Conservation (phyloP, 805 yeast genomes). For the Yarrowia sp. region DNA sequence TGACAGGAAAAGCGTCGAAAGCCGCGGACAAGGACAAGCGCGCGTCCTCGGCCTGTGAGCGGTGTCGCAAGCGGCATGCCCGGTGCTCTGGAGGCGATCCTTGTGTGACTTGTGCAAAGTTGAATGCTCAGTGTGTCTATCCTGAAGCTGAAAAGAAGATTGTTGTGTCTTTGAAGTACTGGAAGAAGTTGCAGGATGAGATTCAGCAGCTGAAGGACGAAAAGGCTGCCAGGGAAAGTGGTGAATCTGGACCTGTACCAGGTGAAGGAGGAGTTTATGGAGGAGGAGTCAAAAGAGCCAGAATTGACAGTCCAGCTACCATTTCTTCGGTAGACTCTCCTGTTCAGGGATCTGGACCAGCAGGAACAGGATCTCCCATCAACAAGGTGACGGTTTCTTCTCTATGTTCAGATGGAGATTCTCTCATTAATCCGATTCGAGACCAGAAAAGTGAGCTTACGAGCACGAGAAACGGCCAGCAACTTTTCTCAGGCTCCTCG, state of each 20-base stretch:
- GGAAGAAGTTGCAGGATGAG: slow-evolving; percentile 30
- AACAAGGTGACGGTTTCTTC: not conserved
- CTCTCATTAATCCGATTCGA: not conserved
- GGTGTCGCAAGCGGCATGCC: slow-evolving; percentile 33
- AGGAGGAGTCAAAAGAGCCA: not conserved
- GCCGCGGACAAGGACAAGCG: slow-evolving; percentile 21
- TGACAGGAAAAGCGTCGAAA: not conserved
- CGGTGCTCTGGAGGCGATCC: slow-evolving; percentile 31
- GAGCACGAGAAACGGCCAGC: slow-evolving; percentile 8
- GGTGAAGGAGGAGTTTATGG: not conserved
- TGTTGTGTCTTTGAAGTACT: slow-evolving; percentile 31
- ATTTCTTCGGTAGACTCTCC: not conserved
- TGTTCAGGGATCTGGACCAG: not conserved
- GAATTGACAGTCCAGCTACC: not conserved
- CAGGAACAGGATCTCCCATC: not conserved
- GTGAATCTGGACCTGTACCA: too few species aligned
- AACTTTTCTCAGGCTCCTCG: not conserved
- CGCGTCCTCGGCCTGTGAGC: slow-evolving; percentile 30
- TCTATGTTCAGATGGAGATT: not conserved
- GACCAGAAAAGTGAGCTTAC: slow-evolving; percentile 3
- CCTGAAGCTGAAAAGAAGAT: slow-evolving; percentile 33
- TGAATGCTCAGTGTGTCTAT: slow-evolving; percentile 30
- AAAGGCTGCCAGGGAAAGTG: not conserved
- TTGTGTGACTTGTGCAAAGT: slow-evolving; percentile 29
- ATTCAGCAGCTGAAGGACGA: slow-evolving; percentile 26